Evolutionary conservation across 2,329 filamentous ascomycete species (phyloP).

Genomic region (Pseudocercospora macadamiae): DNA sequence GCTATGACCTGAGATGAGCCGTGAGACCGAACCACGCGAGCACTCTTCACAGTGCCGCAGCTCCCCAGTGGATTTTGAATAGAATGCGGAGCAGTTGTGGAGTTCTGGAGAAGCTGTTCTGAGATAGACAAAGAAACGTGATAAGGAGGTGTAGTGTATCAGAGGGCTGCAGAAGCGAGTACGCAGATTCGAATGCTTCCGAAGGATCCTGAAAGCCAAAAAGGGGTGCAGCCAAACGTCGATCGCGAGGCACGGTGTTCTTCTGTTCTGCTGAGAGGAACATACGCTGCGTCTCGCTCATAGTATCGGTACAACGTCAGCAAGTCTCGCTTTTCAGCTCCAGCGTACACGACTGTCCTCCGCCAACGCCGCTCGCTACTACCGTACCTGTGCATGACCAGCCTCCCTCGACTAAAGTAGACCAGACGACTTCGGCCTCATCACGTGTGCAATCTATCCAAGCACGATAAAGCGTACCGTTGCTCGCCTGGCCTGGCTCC

Average conservation of each 20-base stretch:
- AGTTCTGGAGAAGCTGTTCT: background rate
- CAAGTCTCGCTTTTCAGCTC: background rate
- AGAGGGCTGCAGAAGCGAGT: background rate
- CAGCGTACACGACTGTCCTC: background rate
- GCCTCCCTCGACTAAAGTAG: background rate
- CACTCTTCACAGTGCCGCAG: background rate
- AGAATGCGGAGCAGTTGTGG: background rate
- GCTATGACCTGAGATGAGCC: background rate
- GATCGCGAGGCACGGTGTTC: background rate
- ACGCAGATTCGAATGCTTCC: background rate
- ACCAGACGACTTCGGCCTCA: too few species aligned
- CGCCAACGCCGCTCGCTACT: background rate
- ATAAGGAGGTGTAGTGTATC: background rate
- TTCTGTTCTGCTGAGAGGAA: background rate
- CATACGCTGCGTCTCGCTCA: background rate
- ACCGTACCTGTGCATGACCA: too few species aligned
- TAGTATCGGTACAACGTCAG: background rate
- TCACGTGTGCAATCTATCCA: too few species aligned
- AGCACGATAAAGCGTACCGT: too few species aligned
- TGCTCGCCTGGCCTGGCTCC: background rate
- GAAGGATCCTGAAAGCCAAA: background rate
- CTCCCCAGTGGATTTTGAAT: background rate
- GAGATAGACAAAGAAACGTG: conserved; percentile 1
- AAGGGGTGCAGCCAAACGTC: background rate
- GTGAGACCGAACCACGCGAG: background rate